Evolutionary conservation across 352 stramenopile species (phyloP).

Genomic region (Halophytophthora batemanensis): DNA sequence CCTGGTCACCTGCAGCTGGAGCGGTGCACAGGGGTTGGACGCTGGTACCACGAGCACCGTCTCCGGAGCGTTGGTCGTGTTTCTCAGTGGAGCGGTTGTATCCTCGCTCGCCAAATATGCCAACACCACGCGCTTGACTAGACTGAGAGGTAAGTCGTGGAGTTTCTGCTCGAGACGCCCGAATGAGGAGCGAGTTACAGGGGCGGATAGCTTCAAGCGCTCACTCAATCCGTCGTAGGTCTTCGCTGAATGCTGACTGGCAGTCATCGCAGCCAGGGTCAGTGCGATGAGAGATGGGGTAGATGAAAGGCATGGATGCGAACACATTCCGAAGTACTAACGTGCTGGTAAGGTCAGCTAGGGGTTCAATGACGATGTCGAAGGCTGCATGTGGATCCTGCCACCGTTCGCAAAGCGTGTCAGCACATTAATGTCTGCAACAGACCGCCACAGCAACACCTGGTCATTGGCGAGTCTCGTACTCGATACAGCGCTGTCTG

Average conservation of each 20-base stretch:
- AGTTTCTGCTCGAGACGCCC: conserved; percentile 8
- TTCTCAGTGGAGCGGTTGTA: background rate
- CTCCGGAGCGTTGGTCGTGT: conserved; percentile 1
- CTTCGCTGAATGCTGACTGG: background rate
- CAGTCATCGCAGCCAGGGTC: background rate
- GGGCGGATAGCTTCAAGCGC: conserved; percentile 7
- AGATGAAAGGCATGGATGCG: too few relatives aligned
- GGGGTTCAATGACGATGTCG: too few relatives aligned
- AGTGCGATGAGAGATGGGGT: too few relatives aligned
- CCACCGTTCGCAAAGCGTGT: too few relatives aligned
- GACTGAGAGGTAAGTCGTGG: conserved; percentile 24
- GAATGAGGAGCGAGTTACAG: background rate
- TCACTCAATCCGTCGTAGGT: background rate
- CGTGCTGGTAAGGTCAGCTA: too few relatives aligned
- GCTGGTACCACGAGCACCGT: conserved; percentile 10
- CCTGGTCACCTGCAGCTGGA: conserved; percentile 9
- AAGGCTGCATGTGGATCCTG: too few relatives aligned
- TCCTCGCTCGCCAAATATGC: conserved; percentile 7
- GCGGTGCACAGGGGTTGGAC: background rate
- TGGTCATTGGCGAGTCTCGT: too few relatives aligned
- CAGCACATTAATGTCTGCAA: too few relatives aligned
- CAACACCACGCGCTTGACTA: conserved; percentile 33
- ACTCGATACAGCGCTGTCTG: too few relatives aligned
- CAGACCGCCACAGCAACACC: too few relatives aligned
- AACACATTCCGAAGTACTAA: too few relatives aligned